phyloP scores from a whole-genome alignment of 2,329 filamentous ascomycete genomes.

The Diplocarpon mali region DNA sequence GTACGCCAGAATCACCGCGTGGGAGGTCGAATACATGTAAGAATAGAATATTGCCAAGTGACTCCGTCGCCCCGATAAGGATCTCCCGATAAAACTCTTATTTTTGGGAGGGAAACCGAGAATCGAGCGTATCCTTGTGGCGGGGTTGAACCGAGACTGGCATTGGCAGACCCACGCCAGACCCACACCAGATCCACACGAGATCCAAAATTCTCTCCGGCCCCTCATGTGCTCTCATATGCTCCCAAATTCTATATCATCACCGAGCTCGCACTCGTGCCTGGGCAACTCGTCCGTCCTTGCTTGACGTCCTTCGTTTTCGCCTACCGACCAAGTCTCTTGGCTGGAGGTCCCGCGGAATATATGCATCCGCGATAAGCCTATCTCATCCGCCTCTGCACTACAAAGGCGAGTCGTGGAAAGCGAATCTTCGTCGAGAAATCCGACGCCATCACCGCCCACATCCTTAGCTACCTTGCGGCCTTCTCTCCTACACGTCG shows the following conservation, averaged over 20 bases:
- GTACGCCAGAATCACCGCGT: too few species aligned
- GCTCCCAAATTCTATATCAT: conserved; percentile 2
- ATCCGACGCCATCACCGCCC: background rate
- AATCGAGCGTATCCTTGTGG: background rate
- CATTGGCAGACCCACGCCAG: background rate
- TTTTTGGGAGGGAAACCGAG: too few species aligned
- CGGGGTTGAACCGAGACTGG: too few species aligned
- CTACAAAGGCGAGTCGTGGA: background rate
- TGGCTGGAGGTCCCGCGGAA: background rate
- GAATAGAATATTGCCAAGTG: too few species aligned
- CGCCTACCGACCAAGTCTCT: background rate
- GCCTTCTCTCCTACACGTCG: too few species aligned
- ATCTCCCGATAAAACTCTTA: too few species aligned
- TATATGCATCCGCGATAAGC: conserved; percentile 1
- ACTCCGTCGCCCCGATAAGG: too few species aligned
- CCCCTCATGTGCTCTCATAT: background rate
- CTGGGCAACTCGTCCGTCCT: background rate
- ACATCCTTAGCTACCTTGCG: too few species aligned
- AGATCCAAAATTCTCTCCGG: too few species aligned
- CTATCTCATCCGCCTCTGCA: background rate
- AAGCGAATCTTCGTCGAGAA: conserved; percentile 1
- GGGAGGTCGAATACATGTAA: too few species aligned
- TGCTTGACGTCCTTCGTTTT: background rate
- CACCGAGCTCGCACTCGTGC: background rate
- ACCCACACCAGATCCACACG: background rate